These are phyloP conservation scores for Annulohypoxylon stygium DNA, from an alignment of 495 filamentous ascomycete species.

Conservation along the genomic window DNA sequence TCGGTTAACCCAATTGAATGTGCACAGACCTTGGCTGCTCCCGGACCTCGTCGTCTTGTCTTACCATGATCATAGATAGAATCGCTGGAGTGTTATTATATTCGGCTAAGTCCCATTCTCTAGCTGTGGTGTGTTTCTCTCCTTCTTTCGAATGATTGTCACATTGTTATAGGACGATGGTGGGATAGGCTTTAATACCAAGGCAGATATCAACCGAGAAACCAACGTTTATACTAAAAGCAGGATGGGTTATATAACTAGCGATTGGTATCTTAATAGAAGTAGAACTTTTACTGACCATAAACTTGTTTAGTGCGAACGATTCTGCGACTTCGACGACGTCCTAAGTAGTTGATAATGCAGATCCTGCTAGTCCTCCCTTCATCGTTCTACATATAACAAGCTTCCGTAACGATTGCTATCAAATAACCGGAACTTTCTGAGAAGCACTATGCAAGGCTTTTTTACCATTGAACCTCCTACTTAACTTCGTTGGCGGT, in stretches of 20 bases:
- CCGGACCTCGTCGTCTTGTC: constrained; percentile 12
- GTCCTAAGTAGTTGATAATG: neutral
- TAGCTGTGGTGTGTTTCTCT: neutral
- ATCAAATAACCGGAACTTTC: neutral
- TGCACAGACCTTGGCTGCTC: constrained; percentile 18
- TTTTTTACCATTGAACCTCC: neutral
- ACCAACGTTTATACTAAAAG: neutral
- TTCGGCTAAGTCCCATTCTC: neutral
- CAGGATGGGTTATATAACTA: neutral
- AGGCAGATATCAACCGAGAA: neutral
- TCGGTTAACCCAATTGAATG: neutral
- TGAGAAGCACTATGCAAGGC: neutral
- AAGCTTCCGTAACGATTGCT: neutral
- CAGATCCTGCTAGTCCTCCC: neutral
- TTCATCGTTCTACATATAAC: neutral
- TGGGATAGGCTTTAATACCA: neutral
- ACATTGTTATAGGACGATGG: neutral
- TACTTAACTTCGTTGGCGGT: neutral
- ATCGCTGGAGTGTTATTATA: constrained; percentile 5
- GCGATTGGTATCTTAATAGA: neutral
- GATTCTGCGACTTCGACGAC: neutral
- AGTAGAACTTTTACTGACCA: neutral
- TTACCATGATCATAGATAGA: neutral
- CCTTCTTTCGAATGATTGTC: neutral
- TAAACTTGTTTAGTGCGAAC: neutral